Base-by-base conservation (phyloP, 2,329 filamentous ascomycete genomes). In the Neocatenulostroma microsporum region DNA sequence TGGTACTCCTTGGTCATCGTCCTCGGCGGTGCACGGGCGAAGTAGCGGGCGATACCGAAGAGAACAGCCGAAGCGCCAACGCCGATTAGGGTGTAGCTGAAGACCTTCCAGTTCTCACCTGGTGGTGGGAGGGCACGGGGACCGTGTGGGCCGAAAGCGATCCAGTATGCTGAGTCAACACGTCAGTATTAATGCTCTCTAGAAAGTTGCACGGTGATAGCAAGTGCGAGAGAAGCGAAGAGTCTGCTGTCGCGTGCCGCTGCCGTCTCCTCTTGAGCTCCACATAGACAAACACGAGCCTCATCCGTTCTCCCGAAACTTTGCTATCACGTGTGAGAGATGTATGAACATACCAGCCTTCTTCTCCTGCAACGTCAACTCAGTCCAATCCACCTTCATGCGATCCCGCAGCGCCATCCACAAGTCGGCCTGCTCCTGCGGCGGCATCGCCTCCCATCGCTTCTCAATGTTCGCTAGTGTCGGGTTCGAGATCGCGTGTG, bases 1-100 rank as follows among this genome's bases (percentile, higher is more conserved):
- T 98, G 86, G 78, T 84, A 96, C 69, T 98, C 91, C 74, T 85
- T 84, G 70, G 73, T 89, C 88, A 98, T 94, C 57, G 89, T 94
- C 64, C 73, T 71, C 51, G 91, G 91, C 46, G 75, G 58, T 42
- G 77, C 75, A 61, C 76, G 74, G 56, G 83, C 86, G 62, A 84
- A 80, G 51, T 74, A 50, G 57, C 88, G 83, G 62, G 84, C 75
- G 55, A 65, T 46, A 55, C 70, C 70, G 71, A 96, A 96, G 64
- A 95, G 44, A 48, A 66, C 74, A 52, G 82, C 66, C 50, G 80
- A 81, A 55, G 71, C 74, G 46, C 66, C 70, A 49, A 93, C 57
- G 57, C 84, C 82, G 55, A 80, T 63, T 44, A 71, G 60, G 40
- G 84, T 81, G 66, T 87, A 84, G 61, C 78, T 69, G 58, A 83